phyloP scores from a whole-genome alignment of 1,284 basidiomycete species.

The Rhodotorula glutinis region DNA sequence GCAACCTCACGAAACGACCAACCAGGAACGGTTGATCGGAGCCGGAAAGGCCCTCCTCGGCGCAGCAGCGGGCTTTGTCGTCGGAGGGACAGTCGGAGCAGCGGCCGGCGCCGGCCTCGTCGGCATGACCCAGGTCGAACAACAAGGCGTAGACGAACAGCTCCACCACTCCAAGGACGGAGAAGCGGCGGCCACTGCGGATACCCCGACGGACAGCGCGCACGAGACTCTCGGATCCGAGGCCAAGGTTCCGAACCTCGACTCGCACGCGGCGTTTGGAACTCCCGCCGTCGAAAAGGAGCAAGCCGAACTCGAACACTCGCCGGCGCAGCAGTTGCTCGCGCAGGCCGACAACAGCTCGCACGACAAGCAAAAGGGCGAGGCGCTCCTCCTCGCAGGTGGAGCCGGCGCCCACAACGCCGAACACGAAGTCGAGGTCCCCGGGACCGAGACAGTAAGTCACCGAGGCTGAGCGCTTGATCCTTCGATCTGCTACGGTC shows the following conservation, averaged over 20 bases:
- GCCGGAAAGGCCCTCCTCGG: slow-evolving; percentile 10
- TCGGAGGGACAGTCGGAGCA: slow-evolving; percentile 20
- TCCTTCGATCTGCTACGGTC: too few relatives aligned
- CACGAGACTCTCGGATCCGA: too few relatives aligned
- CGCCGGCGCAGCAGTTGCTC: slow-evolving; percentile 20
- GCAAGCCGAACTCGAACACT: slow-evolving; percentile 20
- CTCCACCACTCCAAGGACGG: neutral
- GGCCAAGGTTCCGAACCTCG: neutral
- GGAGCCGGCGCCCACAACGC: slow-evolving; percentile 8
- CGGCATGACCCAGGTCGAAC: slow-evolving; percentile 11
- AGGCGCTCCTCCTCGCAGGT: slow-evolving; percentile 23
- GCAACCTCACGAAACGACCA: neutral
- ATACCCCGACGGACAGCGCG: neutral
- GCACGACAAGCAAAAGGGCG: neutral
- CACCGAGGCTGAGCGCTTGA: too few relatives aligned
- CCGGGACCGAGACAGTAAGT: too few relatives aligned
- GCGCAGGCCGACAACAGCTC: neutral
- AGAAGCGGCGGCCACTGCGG: neutral
- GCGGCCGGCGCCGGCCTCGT: slow-evolving; percentile 6
- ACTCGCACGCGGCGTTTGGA: slow-evolving; percentile 7
- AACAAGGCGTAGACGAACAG: slow-evolving; percentile 1
- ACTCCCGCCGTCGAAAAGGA: slow-evolving; percentile 28
- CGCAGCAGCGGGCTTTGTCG: slow-evolving; percentile 13
- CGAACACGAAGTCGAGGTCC: too few relatives aligned
- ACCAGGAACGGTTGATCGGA: neutral